Percentiles rank a stretch among this genome's conserved stretches.
These are phyloP conservation scores for Acmispon strigosus DNA, from an alignment of 306 rosid species.

Conservation along the genomic window DNA sequence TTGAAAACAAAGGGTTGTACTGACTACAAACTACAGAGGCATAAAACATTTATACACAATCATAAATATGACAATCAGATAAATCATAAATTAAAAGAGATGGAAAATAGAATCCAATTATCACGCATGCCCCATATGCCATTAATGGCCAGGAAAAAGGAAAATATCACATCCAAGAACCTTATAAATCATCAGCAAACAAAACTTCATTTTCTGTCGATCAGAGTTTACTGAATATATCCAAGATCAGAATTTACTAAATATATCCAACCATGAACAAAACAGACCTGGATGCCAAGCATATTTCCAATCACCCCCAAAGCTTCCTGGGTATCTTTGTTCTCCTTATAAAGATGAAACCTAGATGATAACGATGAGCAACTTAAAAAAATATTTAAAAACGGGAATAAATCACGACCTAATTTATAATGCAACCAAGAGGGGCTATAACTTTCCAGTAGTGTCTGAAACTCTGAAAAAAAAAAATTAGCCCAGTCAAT, in stretches of 20 bases:
- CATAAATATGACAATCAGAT: neutral
- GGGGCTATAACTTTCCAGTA: slow-evolving; percentile 1
- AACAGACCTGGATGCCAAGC: slow-evolving; percentile 86
- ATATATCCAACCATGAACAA: neutral
- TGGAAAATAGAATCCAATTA: neutral
- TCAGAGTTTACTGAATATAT: neutral
- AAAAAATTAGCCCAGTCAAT: neutral
- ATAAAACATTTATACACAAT: neutral
- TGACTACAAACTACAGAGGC: neutral
- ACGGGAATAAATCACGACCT: neutral
- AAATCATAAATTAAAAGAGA: neutral
- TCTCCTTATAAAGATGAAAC: slow-evolving; percentile 93
- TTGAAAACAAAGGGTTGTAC: neutral
- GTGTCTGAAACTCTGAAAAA: neutral
- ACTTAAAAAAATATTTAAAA: slow-evolving; percentile 6
- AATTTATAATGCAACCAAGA: slow-evolving; percentile 9
- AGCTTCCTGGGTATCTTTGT: slow-evolving; percentile 95
- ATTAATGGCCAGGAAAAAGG: neutral
- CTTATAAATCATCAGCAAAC: slow-evolving; percentile 10
- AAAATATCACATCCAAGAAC: neutral
- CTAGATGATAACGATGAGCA: slow-evolving; percentile 29
- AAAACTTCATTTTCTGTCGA: neutral
- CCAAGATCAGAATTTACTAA: neutral
- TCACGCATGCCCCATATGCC: neutral
- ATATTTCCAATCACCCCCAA: slow-evolving; percentile 74